Evolutionary conservation across 73 alveolate genomes (phyloP).

Genomic region (Paramecium bursaria): DNA sequence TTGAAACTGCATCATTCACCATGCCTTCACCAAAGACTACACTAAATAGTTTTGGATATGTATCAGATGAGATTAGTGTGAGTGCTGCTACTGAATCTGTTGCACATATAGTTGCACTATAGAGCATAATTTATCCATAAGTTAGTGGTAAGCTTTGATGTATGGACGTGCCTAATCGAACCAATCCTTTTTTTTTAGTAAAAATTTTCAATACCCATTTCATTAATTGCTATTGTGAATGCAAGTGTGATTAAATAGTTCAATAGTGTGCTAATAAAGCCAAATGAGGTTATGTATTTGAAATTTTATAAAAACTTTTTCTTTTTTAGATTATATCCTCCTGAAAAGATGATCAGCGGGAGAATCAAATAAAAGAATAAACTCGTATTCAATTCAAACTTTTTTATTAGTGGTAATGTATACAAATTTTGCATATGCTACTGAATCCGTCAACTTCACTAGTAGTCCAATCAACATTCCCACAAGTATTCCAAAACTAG

Average conservation of each 20-base stretch:
- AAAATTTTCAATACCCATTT: conserved; percentile 26
- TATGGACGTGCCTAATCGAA: conserved; percentile 25
- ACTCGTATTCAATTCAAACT: conserved; percentile 53
- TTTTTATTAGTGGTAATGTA: neutral
- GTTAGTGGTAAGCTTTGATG: conserved; percentile 57
- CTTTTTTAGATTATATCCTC: conserved; percentile 65
- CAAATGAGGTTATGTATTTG: conserved; percentile 58
- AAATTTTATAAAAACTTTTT: conserved; percentile 55
- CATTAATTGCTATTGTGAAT: conserved; percentile 51
- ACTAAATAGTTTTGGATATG: conserved; percentile 90
- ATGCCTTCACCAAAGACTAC: conserved; percentile 97
- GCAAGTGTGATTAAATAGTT: conserved; percentile 38
- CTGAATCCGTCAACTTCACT: conserved; percentile 43
- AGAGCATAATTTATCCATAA: conserved; percentile 72
- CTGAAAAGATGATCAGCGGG: conserved; percentile 67
- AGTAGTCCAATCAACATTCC: conserved; percentile 57
- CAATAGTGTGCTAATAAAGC: conserved; percentile 54
- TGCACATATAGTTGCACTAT: conserved; percentile 88
- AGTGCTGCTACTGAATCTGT: conserved; percentile 94
- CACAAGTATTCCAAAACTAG: conserved; percentile 63
- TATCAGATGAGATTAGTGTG: conserved; percentile 82
- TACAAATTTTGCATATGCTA: conserved; percentile 57
- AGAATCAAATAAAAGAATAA: conserved; percentile 56
- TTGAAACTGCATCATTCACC: conserved; percentile 95
- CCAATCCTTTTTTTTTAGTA: conserved; percentile 35